Evolutionary conservation across 306 rosid genomes (phyloP), one percentile per base, ranked within the genome.

Genomic region (Vicia sativa): DNA sequence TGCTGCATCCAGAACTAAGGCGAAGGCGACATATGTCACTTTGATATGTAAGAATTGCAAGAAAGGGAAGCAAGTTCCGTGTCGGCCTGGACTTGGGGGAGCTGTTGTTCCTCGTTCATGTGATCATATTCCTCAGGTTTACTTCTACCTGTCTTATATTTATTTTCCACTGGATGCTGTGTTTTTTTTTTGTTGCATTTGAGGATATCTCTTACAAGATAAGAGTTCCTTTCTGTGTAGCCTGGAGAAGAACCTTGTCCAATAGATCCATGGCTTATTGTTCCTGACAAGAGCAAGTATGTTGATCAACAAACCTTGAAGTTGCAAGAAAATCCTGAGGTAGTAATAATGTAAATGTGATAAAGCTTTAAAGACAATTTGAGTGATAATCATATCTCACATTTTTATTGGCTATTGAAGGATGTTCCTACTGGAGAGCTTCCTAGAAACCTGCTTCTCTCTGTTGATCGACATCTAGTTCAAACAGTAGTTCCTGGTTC

Each of bases 341-440:
- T 93, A 57, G 49, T 57, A 28, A 62, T 67, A 55, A n/a, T n/a
- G n/a, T 46, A 45, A 56, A 35, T 41, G 42, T 31, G 16, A 14
- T 31, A 4, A 65, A 26, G 44, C 9, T 63, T 65, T 3, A 12
- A 49, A 13, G 52, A 60, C 16, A 28, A 7, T 31, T 49, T 29
- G 44, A 21, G 14, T 55, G 35, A 65, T 58, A 14, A 63, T 65
- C 21, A 45, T 50, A 29, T 80, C 38, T 71, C 52, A 34, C 29
- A 34, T 34, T 15, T 77, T 71, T 12, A 13, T 82, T 61, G 65
- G 67, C 63, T 75, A 39, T 68, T 86, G 86, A 76, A 93, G 99
- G 97, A 93, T 72, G 97, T 90, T 62, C 99, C 99, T 14, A 88
- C 97, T 11, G 99, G 99, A 67, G 97, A 93, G 83, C 97, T 93